These are phyloP conservation scores for Pichia inconspicua DNA, from an alignment of 1,139 yeast species.

Conservation along the genomic window DNA sequence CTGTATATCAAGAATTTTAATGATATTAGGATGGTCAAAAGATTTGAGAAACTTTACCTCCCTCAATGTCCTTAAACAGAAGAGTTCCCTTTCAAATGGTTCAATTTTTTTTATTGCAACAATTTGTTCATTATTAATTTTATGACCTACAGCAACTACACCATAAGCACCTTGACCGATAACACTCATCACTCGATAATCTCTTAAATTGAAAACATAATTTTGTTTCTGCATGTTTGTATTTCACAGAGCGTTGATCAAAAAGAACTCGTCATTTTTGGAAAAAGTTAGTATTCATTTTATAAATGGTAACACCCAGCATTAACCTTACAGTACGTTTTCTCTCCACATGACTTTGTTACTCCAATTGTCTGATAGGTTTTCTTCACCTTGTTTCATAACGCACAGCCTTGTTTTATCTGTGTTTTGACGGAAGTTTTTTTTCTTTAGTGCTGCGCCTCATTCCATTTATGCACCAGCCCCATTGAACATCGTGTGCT, in stretches of 20 bases:
- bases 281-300: background rate
- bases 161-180: slow-evolving; percentile 98
- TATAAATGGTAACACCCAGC: background rate
- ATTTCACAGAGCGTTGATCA: background rate
- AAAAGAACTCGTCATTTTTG: background rate
- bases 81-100: slow-evolving; percentile 85
- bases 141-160: slow-evolving; percentile 83
- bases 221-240: slow-evolving; percentile 19
- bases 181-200: slow-evolving; percentile 33
- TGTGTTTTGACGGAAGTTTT: background rate
- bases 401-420: background rate
- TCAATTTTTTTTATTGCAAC: slow-evolving; percentile 95
- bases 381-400: background rate
- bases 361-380: background rate
- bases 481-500: too few species aligned
- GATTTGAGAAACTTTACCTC: slow-evolving; percentile 84
- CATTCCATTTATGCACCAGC: too few species aligned
- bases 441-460: too few species aligned
- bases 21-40: slow-evolving; percentile 83
- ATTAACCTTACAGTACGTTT: background rate
- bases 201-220: slow-evolving; percentile 23
- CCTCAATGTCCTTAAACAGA: slow-evolving; percentile 81
- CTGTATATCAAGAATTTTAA: slow-evolving; percentile 81
- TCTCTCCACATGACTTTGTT: background rate
- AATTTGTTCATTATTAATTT: slow-evolving; percentile 62